Conservation (phyloP, 2,329 filamentous ascomycete genomes). For the Penicillium frequentans region DNA sequence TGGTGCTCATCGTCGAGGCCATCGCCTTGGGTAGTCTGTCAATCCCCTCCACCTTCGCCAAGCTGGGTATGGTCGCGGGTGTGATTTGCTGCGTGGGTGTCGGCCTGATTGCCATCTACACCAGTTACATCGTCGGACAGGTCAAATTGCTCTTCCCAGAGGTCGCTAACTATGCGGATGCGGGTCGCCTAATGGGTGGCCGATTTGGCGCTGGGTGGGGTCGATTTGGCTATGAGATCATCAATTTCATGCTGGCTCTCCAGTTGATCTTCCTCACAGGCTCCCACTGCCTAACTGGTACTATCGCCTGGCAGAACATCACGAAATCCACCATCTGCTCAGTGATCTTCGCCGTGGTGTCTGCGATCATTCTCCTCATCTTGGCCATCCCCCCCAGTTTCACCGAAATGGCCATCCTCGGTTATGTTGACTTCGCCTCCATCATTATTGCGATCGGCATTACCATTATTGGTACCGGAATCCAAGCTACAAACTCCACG, state of each 20-base stretch:
- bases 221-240: slow-evolving; percentile 34
- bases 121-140: slow-evolving; percentile 42
- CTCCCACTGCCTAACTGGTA: slow-evolving; percentile 7
- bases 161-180: slow-evolving; percentile 45
- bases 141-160: slow-evolving; percentile 37
- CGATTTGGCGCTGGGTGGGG: slow-evolving; percentile 37
- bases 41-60: slow-evolving; percentile 8
- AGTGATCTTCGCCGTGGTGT: slow-evolving; percentile 8
- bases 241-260: slow-evolving; percentile 8
- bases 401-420: slow-evolving; percentile 7
- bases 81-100: slow-evolving; percentile 7
- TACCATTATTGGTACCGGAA: slow-evolving; percentile 9
- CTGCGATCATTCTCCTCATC: slow-evolving; percentile 4
- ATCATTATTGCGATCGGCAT: slow-evolving; percentile 9
- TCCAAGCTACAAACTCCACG: neutral
- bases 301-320: slow-evolving; percentile 8
- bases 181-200: slow-evolving; percentile 43
- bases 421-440: slow-evolving; percentile 9
- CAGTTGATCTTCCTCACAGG: slow-evolving; percentile 6
- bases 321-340: slow-evolving; percentile 7
- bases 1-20: slow-evolving; percentile 11
- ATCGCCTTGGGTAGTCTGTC: slow-evolving; percentile 10
- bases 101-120: slow-evolving; percentile 23
- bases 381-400: slow-evolving; percentile 9
- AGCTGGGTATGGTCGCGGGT: slow-evolving; percentile 10